Base-by-base conservation (phyloP, 371 early-diverging fungal genomes). In the Zopfochytrium polystomum region DNA sequence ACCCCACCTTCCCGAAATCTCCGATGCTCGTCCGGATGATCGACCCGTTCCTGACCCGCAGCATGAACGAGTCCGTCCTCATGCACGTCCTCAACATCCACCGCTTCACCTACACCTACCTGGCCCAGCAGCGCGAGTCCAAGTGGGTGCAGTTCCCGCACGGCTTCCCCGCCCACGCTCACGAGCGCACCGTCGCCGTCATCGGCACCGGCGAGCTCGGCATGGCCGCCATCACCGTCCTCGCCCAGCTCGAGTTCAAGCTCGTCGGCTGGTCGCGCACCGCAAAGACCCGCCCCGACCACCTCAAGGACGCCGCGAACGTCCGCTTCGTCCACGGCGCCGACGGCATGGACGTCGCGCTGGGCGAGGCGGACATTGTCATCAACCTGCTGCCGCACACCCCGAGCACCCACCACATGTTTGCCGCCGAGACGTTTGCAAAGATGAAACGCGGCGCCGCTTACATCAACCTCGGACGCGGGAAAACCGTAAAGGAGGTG, bases 361-460 rank as follows among this genome's bases (percentile, higher is more conserved):
- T 49, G 42, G 5, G 9, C 18, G 3, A 47, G 18, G n/a, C 23
- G 18, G 55, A 59, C 20, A 59, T 59, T 48, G 34, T 59, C 13
- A 29, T 59, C 49, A 59, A 59, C 52, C 53, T 59, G 11, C 32
- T 59, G 50, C 59, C 59, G 26, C 33, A 51, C 18, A 59, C 59
- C 15, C 4, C 15, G 4, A 51, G 29, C 25, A 59, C 59, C 13
- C 9, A 27, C 3, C 18, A 32, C 3, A 52, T 59, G 9, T 27
- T 59, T n/a, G 20, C 20, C 13, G 11, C 13, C 27, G 22, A 30
- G 59, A 51, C 34, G 18, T 33, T 59, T 15, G 31, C 13, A 2
- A 52, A 35, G 59, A n/a, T 59, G 26, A 32, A 32, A 29, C 31
- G n/a, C 7, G 30, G 33, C 22, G 15, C 51, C 11, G 43, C 33